Percentiles rank a stretch among this genome's conserved stretches.
phyloP scores from a whole-genome alignment of 2,329 filamentous ascomycete genomes.

The Cytospora piceicola region DNA sequence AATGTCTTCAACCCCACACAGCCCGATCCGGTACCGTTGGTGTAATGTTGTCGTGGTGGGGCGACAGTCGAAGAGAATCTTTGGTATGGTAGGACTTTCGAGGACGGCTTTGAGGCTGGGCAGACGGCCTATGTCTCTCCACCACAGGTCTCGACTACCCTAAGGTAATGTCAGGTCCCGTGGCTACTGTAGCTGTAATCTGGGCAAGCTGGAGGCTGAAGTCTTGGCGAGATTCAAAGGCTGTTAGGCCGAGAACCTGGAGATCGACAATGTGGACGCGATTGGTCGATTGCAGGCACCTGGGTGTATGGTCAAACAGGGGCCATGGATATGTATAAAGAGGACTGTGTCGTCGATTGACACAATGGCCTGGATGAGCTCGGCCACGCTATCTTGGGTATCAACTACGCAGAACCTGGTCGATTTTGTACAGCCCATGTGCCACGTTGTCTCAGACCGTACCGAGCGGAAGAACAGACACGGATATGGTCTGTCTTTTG shows the following conservation, averaged over 20 bases:
- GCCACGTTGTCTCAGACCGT: not conserved
- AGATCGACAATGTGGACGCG: conserved; percentile 8
- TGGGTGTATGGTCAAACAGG: not conserved
- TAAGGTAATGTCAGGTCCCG: too few species aligned
- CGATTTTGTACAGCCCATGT: not conserved
- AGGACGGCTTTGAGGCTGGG: conserved; percentile 11
- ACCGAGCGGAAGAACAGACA: conserved; percentile 5
- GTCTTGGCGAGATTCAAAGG: not conserved
- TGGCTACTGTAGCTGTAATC: not conserved
- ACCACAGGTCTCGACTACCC: not conserved
- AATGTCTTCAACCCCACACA: conserved; percentile 12
- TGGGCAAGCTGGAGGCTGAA: conserved; percentile 14
- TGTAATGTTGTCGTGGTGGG: not conserved
- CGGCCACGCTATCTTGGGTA: conserved; percentile 4
- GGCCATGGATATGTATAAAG: not conserved
- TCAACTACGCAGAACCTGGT: conserved; percentile 8
- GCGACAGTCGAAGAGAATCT: conserved; percentile 5
- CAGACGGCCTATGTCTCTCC: not conserved
- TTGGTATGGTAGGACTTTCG: conserved; percentile 3
- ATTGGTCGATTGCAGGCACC: not conserved
- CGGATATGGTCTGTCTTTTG: conserved; percentile 13
- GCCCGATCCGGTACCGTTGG: not conserved
- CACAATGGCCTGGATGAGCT: conserved; percentile 15
- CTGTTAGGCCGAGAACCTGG: not conserved
- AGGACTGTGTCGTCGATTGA: conserved; percentile 5